Conservation (phyloP, 768 basidiomycete genomes). For the Pholiota conissans region DNA sequence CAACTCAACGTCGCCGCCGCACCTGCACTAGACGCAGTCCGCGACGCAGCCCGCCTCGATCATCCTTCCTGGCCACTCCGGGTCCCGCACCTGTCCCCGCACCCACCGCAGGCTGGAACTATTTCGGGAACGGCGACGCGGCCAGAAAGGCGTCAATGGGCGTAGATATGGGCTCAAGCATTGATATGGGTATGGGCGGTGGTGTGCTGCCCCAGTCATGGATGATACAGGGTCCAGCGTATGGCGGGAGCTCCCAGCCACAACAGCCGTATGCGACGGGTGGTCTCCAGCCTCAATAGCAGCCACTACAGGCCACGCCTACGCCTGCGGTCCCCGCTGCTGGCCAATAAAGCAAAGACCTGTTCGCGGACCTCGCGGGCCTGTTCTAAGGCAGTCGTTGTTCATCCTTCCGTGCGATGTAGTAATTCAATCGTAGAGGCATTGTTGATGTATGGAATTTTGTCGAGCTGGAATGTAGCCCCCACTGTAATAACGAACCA, state of each 20-base stretch:
- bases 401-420: too few relatives aligned
- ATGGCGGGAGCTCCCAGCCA: constrained; percentile 4
- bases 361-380: constrained; percentile 80
- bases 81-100: constrained; percentile 11
- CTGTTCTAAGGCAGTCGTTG: constrained; percentile 51
- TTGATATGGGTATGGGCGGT: not conserved
- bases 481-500: too few relatives aligned
- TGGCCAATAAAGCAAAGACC: constrained; percentile 61
- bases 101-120: constrained; percentile 21
- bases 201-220: constrained; percentile 12
- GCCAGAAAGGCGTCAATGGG: constrained; percentile 11
- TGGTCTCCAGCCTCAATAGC: constrained; percentile 16
- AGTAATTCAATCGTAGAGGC: too few relatives aligned
- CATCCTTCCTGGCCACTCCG: constrained; percentile 37
- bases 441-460: too few relatives aligned
- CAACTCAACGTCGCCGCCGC: constrained; percentile 4
- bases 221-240: not conserved
- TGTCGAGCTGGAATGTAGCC: too few relatives aligned
- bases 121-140: constrained; percentile 26
- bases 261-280: constrained; percentile 6
- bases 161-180: constrained; percentile 22
- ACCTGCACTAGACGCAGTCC: constrained; percentile 4
- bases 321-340: constrained; percentile 14
- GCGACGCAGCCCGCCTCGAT: constrained; percentile 40
- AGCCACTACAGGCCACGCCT: constrained; percentile 15